Evolutionary conservation across 1,284 basidiomycete genomes (phyloP).

Genomic region (Anthracocystis panici-leucophaei): DNA sequence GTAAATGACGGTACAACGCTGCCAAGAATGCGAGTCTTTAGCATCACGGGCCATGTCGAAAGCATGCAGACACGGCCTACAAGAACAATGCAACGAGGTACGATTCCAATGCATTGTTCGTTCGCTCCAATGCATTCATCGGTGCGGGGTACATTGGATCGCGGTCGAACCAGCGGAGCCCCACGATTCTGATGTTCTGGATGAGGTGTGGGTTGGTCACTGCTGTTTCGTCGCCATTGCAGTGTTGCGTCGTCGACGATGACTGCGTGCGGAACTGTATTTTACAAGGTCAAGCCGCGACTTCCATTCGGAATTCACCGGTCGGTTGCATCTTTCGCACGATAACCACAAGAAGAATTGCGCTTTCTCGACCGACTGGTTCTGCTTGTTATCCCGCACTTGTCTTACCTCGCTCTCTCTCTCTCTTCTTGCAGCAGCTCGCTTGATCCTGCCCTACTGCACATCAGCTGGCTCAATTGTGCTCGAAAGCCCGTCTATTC

Average conservation of each 20-base stretch:
- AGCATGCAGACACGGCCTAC: too few relatives aligned
- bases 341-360: background rate
- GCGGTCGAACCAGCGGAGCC: slow-evolving; percentile 11
- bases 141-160: slow-evolving; percentile 5
- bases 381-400: slow-evolving; percentile 3
- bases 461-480: background rate
- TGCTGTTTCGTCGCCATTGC: background rate
- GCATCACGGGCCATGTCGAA: too few relatives aligned
- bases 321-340: slow-evolving; percentile 4
- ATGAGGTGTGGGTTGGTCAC: background rate
- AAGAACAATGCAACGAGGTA: too few relatives aligned
- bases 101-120: background rate
- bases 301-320: slow-evolving; percentile 14
- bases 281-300: slow-evolving; percentile 8
- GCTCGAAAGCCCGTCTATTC: background rate
- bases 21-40: too few relatives aligned
- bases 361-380: slow-evolving; percentile 30
- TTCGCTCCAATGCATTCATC: background rate
- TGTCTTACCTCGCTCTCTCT: background rate
- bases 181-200: slow-evolving; percentile 1
- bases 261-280: background rate
- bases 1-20: too few relatives aligned
- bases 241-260: too few relatives aligned
- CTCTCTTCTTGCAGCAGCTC: background rate
- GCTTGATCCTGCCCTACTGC: background rate